A percentile compares a stretch with the other conserved stretches of the same genome.
phyloP scores from a whole-genome alignment of 768 basidiomycete species.

The Strobilomyces dryophilus region DNA sequence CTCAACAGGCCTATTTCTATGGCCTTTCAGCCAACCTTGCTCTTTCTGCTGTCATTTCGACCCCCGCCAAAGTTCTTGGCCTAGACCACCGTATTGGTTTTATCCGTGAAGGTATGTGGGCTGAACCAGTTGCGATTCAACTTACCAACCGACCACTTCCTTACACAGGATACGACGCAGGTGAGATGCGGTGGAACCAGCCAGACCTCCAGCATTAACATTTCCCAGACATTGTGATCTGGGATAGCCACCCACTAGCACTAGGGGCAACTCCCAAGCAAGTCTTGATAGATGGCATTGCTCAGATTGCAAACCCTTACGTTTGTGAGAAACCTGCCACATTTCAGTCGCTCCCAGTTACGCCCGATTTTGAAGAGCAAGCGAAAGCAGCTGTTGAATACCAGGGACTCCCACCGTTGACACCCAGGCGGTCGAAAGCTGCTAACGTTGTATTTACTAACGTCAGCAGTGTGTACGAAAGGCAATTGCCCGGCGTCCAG shows the following conservation, averaged over 20 bases:
- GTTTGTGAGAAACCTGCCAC: slow-evolving; percentile 48
- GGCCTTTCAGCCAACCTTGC: slow-evolving; percentile 65
- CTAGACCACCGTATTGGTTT: slow-evolving; percentile 74
- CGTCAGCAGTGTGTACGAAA: slow-evolving; percentile 48
- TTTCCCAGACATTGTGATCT: slow-evolving; percentile 59
- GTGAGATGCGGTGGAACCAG: slow-evolving; percentile 22
- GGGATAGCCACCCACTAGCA: slow-evolving; percentile 74
- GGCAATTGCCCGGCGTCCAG: slow-evolving; percentile 24
- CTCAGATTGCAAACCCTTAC: slow-evolving; percentile 53
- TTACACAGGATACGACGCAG: slow-evolving; percentile 63
- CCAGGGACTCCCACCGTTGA: slow-evolving; percentile 70
- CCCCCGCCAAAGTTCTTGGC: slow-evolving; percentile 67
- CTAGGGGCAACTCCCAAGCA: slow-evolving; percentile 77
- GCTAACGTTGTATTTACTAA: slow-evolving; percentile 59
- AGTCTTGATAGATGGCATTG: slow-evolving; percentile 82
- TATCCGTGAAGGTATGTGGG: slow-evolving; percentile 41
- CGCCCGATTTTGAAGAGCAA: slow-evolving; percentile 65
- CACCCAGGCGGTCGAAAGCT: slow-evolving; percentile 34
- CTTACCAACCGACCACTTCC: background rate
- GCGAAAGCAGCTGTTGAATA: slow-evolving; percentile 53
- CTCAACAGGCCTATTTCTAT: slow-evolving; percentile 66
- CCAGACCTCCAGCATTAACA: background rate
- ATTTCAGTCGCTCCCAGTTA: slow-evolving; percentile 49
- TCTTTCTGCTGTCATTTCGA: slow-evolving; percentile 65
- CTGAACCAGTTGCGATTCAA: background rate